Evolutionary conservation across 2,329 filamentous ascomycete species (phyloP).

Genomic region (Fragosphaeria purpurea): DNA sequence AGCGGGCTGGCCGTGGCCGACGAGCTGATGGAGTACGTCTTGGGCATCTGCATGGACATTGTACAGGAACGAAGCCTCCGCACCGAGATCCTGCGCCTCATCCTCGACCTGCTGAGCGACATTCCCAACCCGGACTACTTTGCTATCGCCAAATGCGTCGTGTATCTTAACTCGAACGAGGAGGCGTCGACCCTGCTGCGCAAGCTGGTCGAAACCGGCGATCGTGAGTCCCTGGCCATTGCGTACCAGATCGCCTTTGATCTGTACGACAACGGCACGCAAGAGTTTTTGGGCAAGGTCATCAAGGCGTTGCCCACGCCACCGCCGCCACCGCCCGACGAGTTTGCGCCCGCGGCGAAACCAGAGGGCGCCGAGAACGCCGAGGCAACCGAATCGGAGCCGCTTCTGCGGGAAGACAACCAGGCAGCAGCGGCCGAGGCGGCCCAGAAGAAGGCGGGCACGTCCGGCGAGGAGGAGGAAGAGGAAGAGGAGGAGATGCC

Average conservation of each 20-base stretch:
- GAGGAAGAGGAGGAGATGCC: constrained; percentile 28
- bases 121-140: constrained; percentile 94
- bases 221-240: constrained; percentile 67
- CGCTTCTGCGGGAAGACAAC: constrained; percentile 37
- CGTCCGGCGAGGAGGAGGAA: constrained; percentile 40
- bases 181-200: constrained; percentile 81
- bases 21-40: constrained; percentile 91
- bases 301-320: constrained; percentile 64
- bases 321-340: constrained; percentile 27
- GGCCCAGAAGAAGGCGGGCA: constrained; percentile 31
- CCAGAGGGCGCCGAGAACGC: constrained; percentile 31
- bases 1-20: constrained; percentile 54
- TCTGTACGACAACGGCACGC: constrained; percentile 95
- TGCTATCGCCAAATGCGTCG: constrained; percentile 93
- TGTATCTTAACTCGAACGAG: constrained; percentile 85
- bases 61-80: constrained; percentile 87
- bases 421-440: no score
- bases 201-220: constrained; percentile 69
- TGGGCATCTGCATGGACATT: constrained; percentile 95
- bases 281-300: constrained; percentile 89
- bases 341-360: constrained; percentile 23
- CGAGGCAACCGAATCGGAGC: constrained; percentile 34
- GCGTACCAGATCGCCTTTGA: constrained; percentile 98
- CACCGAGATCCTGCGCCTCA: constrained; percentile 74
- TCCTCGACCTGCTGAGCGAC: constrained; percentile 89